A percentile compares a stretch with the other conserved stretches of the same genome.
These are phyloP conservation scores for Cenococcum geophilum DNA, from an alignment of 495 filamentous ascomycete genomes.

Conservation along the genomic window DNA sequence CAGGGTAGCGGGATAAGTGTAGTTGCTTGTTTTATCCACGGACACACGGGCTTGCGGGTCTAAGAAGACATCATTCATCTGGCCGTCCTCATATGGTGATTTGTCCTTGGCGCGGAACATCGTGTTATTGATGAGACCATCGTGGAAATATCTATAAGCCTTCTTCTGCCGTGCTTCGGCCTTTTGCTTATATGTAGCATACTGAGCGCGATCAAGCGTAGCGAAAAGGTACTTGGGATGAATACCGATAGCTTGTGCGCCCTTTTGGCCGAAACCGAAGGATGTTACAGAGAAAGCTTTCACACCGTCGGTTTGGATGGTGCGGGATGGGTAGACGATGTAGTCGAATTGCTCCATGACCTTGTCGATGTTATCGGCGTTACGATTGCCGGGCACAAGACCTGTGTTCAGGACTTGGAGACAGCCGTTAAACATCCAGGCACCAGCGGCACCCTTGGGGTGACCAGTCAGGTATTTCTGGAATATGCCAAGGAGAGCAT, in stretches of 20 bases:
- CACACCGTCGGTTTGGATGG: slow-evolving; percentile 94
- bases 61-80: slow-evolving; percentile 79
- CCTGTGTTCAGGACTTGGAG: slow-evolving; percentile 90
- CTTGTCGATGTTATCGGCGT: slow-evolving; percentile 95
- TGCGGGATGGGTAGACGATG: slow-evolving; percentile 92
- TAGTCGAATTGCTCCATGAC: slow-evolving; percentile 96
- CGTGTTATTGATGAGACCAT: slow-evolving; percentile 91
- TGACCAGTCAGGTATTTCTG: slow-evolving; percentile 99
- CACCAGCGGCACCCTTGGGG: slow-evolving; percentile 97
- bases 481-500: slow-evolving; percentile 95
- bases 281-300: slow-evolving; percentile 98
- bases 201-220: slow-evolving; percentile 81
- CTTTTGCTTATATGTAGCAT: slow-evolving; percentile 74
- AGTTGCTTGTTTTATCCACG: slow-evolving; percentile 68
- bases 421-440: slow-evolving; percentile 99
- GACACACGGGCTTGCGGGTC: slow-evolving; percentile 89
- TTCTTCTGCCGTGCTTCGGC: slow-evolving; percentile 92
- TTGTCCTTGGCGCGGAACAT: slow-evolving; percentile 93
- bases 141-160: slow-evolving; percentile 96
- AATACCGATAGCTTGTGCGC: slow-evolving; percentile 92
- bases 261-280: slow-evolving; percentile 99
- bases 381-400: slow-evolving; percentile 92
- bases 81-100: slow-evolving; percentile 82
- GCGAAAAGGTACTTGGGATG: slow-evolving; percentile 95
- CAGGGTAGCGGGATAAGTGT: slow-evolving; percentile 57